These are phyloP conservation scores for Usnea hakonensis DNA, from an alignment of 495 filamentous ascomycete genomes.

Conservation along the genomic window DNA sequence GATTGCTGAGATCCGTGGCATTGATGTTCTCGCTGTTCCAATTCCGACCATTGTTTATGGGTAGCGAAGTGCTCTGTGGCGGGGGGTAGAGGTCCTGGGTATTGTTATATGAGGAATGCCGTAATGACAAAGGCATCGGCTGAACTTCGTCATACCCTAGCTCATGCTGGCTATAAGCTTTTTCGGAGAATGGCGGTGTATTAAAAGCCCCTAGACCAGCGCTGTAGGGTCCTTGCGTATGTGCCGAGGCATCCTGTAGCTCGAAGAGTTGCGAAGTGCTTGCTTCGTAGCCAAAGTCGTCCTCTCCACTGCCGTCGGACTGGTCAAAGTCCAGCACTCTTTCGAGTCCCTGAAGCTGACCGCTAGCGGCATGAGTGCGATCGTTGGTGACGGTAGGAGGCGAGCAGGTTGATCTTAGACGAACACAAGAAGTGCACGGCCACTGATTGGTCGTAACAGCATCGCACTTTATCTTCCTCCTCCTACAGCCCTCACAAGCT, in stretches of 20 bases:
- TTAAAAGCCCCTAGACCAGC: constrained; percentile 27
- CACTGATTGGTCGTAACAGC: constrained; percentile 96
- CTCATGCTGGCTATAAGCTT: constrained; percentile 24
- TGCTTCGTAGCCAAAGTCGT: constrained; percentile 47
- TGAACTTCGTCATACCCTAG: constrained; percentile 23
- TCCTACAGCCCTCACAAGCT: constrained; percentile 92
- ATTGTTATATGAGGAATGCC: constrained; percentile 13
- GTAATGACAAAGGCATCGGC: constrained; percentile 16
- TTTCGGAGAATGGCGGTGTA: constrained; percentile 28
- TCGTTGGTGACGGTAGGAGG: constrained; percentile 86
- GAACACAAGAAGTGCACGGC: constrained; percentile 91
- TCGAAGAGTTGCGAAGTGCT: constrained; percentile 23
- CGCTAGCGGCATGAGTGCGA: constrained; percentile 33
- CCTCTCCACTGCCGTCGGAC: constrained; percentile 42
- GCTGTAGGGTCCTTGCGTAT: constrained; percentile 27
- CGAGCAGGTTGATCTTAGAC: constrained; percentile 87
- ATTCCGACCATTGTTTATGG: not conserved
- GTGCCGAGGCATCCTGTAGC: constrained; percentile 16
- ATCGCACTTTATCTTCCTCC: constrained; percentile 84
- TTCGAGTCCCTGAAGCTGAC: constrained; percentile 25
- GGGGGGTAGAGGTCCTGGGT: constrained; percentile 15
- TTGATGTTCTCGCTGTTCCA: constrained; percentile 53
- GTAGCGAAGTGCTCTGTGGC: constrained; percentile 2
- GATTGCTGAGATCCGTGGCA: constrained; percentile 66
- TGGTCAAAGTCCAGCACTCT: constrained; percentile 33